Evolutionary conservation across 441 rosid species (phyloP).

Genomic region (Gossypium lobatum): DNA sequence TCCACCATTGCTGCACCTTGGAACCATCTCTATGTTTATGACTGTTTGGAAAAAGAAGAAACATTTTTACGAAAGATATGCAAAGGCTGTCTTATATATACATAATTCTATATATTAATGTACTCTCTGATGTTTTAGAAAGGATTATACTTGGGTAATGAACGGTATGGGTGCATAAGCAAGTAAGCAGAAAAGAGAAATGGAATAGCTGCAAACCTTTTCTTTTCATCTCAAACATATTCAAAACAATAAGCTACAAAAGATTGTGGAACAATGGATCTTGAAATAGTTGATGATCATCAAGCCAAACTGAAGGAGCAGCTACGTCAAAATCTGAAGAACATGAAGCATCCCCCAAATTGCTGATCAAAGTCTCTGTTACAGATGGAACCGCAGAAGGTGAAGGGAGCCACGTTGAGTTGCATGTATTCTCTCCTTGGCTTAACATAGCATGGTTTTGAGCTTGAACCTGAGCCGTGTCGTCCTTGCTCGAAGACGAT

Average conservation of each 20-base stretch:
- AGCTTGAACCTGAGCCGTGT: slow-evolving; percentile 10
- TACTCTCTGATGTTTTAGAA: too few relatives aligned
- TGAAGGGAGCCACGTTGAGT: slow-evolving; percentile 43
- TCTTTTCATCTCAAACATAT: background rate
- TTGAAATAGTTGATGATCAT: slow-evolving; percentile 35
- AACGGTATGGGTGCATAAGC: too few relatives aligned
- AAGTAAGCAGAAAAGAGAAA: background rate
- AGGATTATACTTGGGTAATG: too few relatives aligned
- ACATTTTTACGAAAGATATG: too few relatives aligned
- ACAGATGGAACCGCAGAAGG: slow-evolving; percentile 20
- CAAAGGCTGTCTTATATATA: too few relatives aligned
- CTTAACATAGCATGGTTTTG: slow-evolving; percentile 25
- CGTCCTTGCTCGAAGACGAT: slow-evolving; percentile 18
- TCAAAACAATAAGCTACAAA: slow-evolving; percentile 21
- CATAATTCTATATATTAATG: too few relatives aligned
- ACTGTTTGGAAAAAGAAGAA: too few relatives aligned
- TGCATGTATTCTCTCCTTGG: slow-evolving; percentile 29
- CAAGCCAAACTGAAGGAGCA: slow-evolving; percentile 43
- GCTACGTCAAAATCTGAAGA: slow-evolving; percentile 45
- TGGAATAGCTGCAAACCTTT: background rate
- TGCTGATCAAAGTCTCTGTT: slow-evolving; percentile 24
- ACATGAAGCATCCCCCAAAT: slow-evolving; percentile 24
- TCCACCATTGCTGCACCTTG: too few relatives aligned
- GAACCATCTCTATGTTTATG: too few relatives aligned
- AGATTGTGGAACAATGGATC: slow-evolving; percentile 57